Evolutionary conservation across 2,329 filamentous ascomycete genomes (phyloP).

Genomic region (Sphaceloma murrayae): DNA sequence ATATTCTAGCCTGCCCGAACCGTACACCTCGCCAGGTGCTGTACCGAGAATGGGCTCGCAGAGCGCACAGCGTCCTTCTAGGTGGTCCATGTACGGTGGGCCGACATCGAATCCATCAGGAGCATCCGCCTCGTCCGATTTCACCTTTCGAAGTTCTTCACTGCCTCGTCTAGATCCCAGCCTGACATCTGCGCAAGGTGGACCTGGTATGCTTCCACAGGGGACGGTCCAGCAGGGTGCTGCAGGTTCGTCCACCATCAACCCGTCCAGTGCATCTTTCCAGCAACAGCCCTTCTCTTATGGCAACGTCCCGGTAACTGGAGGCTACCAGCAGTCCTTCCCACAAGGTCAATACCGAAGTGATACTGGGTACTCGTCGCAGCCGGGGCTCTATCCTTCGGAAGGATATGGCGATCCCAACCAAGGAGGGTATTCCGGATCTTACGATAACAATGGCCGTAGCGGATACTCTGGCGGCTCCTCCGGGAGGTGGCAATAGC

Average conservation of each 20-base stretch:
- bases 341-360: constrained; percentile 13
- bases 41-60: constrained; percentile 10
- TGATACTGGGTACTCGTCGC: constrained; percentile 11
- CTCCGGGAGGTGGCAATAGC: constrained; percentile 10
- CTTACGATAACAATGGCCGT: constrained; percentile 14
- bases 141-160: constrained; percentile 13
- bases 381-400: constrained; percentile 10
- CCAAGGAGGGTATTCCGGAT: constrained; percentile 12
- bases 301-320: constrained; percentile 5
- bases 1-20: constrained; percentile 6
- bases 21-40: constrained; percentile 11
- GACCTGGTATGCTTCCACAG: constrained; percentile 14
- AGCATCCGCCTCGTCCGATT: constrained; percentile 1
- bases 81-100: constrained; percentile 14
- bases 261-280: constrained; percentile 6
- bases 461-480: constrained; percentile 10
- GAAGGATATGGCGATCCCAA: constrained; percentile 14
- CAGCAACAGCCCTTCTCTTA: constrained; percentile 16
- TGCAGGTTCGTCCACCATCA: constrained; percentile 7
- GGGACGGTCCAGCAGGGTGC: constrained; percentile 13
- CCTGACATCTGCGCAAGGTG: constrained; percentile 6
- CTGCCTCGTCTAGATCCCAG: constrained; percentile 14
- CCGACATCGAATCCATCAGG: neutral
- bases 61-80: neutral
- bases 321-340: constrained; percentile 8